phyloP scores from a whole-genome alignment of 2,329 filamentous ascomycete species.

The Fusarium sp. region DNA sequence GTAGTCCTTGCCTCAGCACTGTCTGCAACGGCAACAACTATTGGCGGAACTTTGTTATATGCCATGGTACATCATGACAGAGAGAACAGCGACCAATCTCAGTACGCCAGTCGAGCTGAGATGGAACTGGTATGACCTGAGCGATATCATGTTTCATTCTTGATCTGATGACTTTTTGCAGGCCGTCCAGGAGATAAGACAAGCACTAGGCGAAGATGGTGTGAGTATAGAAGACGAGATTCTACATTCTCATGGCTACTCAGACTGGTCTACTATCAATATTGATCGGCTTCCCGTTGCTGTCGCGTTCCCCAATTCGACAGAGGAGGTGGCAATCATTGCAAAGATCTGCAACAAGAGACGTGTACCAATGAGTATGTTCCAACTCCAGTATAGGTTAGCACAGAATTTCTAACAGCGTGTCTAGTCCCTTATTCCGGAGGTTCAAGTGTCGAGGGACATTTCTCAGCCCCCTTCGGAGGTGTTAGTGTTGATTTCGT shows the following conservation, averaged over 20 bases:
- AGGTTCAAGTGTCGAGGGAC: constrained; percentile 87
- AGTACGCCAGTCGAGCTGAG: neutral
- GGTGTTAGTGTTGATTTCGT: constrained; percentile 92
- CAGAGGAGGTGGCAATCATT: constrained; percentile 70
- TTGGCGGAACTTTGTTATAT: neutral
- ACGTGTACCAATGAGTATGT: constrained; percentile 76
- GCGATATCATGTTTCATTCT: fast-evolving
- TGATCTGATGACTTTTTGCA: constrained; percentile 36
- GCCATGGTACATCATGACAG: neutral
- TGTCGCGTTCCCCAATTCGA: constrained; percentile 72
- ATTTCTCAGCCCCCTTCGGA: constrained; percentile 88
- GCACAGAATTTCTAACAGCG: no score
- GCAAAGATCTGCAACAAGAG: constrained; percentile 78
- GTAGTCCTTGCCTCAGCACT: neutral
- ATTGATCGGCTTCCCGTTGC: constrained; percentile 71
- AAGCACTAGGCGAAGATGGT: constrained; percentile 62
- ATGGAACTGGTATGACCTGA: neutral
- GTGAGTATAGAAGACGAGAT: constrained; percentile 73
- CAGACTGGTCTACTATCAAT: constrained; percentile 74
- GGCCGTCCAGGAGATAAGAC: constrained; percentile 68
- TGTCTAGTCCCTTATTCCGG: constrained; percentile 78
- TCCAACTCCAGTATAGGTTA: no score
- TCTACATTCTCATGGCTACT: constrained; percentile 73
- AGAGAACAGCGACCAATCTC: fast-evolving
- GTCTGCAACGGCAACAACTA: neutral